These are phyloP conservation scores for Cystobasidium tubakii DNA, from an alignment of 768 basidiomycete genomes.

Conservation along the genomic window DNA sequence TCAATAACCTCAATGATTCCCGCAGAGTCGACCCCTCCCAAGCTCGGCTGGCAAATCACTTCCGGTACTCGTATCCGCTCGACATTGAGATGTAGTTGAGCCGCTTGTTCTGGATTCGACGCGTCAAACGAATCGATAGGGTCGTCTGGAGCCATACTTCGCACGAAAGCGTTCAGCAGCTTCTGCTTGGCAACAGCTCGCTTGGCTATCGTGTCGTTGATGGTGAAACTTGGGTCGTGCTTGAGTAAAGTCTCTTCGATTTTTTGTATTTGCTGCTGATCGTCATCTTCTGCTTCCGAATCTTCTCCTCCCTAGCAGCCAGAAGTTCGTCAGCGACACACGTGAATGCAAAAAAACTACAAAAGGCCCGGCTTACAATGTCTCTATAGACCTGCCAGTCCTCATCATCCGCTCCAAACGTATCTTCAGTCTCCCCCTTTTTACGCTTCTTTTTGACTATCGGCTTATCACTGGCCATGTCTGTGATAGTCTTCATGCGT, in stretches of 20 bases:
- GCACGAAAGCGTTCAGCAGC: slow-evolving; percentile 71
- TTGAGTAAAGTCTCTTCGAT: slow-evolving; percentile 75
- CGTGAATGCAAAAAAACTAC: too few relatives aligned
- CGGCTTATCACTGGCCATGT: slow-evolving; percentile 73
- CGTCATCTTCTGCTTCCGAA: slow-evolving; percentile 84
- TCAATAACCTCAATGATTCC: slow-evolving; percentile 89
- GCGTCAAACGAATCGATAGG: slow-evolving; percentile 60
- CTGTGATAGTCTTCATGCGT: slow-evolving; percentile 91
- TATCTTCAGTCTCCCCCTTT: slow-evolving; percentile 72
- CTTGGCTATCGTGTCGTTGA: slow-evolving; percentile 73
- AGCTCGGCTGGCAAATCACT: slow-evolving; percentile 83
- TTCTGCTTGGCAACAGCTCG: slow-evolving; percentile 71
- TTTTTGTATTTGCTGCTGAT: slow-evolving; percentile 62
- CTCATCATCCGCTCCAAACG: slow-evolving; percentile 86
- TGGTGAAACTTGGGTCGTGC: slow-evolving; percentile 77
- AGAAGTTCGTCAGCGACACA: too few relatives aligned
- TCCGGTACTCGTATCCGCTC: slow-evolving; percentile 89
- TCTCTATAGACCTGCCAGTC: slow-evolving; percentile 98
- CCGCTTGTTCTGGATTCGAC: slow-evolving; percentile 55
- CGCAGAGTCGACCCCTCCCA: slow-evolving; percentile 90
- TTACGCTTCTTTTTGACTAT: slow-evolving; percentile 72
- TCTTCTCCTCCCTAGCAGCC: slow-evolving; percentile 51
- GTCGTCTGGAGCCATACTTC: slow-evolving; percentile 47
- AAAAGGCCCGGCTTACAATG: slow-evolving; percentile 61
- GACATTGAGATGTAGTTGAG: slow-evolving; percentile 79